Evolutionary conservation across 2,329 filamentous ascomycete species (phyloP), one percentile per base, ranked within the genome.

Genomic region (Colletotrichum siamense): DNA sequence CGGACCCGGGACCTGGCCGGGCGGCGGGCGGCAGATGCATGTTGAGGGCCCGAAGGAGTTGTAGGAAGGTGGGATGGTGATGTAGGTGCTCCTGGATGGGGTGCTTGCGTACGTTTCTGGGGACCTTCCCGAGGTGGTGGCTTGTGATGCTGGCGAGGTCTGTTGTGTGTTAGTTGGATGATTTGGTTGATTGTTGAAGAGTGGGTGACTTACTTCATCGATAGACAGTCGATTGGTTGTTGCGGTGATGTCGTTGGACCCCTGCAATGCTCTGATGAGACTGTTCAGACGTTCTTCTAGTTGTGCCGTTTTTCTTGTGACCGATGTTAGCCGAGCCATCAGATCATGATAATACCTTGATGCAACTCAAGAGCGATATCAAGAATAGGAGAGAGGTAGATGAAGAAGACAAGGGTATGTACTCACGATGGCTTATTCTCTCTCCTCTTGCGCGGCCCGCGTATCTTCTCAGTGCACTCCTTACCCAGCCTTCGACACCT

Each of bases 401-500:
- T 7, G 26, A 1, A 0, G 57, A 64, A 24, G 44, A 49, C 62
- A 52, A 26, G 15, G 6, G 18, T 8, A 15, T 6, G 12, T n/a
- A 85, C 88, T 84, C 82, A 90, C 89, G 88, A 90, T 61, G 87
- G 86, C 77, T 88, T 89, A 28, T 82, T 83, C 52, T 87, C 86
- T 78, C 89, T 84, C 82, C 89, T 90, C 81, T 90, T 90, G 30
- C 89, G 84, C 8, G 87, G 87, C 24, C 85, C 85, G 77, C 89
- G 88, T 24, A 88, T 80, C 78, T 90, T 88, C 24, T 82, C 83
- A 0, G 83, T 81, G 74, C 89, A 90, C 57, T 87, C 84, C 77
- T 89, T 90, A 30, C 85, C 84, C 13, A 90, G 81, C n/a, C 88
- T 83, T 72, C 88, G 84, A 75, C 88, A 90, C 76, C 88, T 89